phyloP scores from a whole-genome alignment of 441 rosid species.

The Erysimum pusillum region DNA sequence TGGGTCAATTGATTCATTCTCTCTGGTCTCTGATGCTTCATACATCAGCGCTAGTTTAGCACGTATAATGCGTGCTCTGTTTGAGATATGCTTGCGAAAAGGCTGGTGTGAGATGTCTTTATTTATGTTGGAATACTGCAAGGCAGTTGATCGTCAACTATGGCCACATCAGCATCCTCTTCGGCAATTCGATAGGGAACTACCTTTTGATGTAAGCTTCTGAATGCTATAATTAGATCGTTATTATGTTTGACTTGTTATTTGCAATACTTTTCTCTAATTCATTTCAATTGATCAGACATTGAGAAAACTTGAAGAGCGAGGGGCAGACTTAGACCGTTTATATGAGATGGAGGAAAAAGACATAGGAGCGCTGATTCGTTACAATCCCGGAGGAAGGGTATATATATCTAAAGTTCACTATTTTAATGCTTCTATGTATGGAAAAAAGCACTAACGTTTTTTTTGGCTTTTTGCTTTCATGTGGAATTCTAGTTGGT shows the following conservation, averaged over 20 bases:
- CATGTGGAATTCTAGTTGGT: conserved; percentile 68
- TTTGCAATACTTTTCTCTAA: conserved; percentile 29
- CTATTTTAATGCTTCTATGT: conserved; percentile 8
- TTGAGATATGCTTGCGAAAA: conserved; percentile 94
- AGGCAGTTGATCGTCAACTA: conserved; percentile 98
- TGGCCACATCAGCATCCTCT: conserved; percentile 99
- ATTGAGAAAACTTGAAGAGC: conserved; percentile 97
- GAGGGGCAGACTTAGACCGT: conserved; percentile 87
- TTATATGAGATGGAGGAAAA: conserved; percentile 96
- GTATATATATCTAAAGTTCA: conserved; percentile 51
- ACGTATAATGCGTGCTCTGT: conserved; percentile 97
- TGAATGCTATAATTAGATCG: conserved; percentile 10
- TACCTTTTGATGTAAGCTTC: conserved; percentile 81
- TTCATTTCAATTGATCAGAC: conserved; percentile 59
- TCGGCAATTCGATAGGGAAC: conserved; percentile 93
- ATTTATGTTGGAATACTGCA: conserved; percentile 98
- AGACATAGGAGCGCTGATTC: conserved; percentile 94
- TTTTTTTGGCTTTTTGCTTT: conserved; percentile 38
- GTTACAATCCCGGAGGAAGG: conserved; percentile 97
- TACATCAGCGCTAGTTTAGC: conserved; percentile 99
- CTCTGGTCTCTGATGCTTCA: conserved; percentile 97
- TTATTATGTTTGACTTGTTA: conserved; percentile 14
- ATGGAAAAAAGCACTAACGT: conserved; percentile 36
- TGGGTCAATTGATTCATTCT: conserved; percentile 92
- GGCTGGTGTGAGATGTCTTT: conserved; percentile 98